A percentile compares a stretch with the other conserved stretches of the same genome.
Conservation (phyloP, 2,329 filamentous ascomycete species). For the Pyrenophora graminea region DNA sequence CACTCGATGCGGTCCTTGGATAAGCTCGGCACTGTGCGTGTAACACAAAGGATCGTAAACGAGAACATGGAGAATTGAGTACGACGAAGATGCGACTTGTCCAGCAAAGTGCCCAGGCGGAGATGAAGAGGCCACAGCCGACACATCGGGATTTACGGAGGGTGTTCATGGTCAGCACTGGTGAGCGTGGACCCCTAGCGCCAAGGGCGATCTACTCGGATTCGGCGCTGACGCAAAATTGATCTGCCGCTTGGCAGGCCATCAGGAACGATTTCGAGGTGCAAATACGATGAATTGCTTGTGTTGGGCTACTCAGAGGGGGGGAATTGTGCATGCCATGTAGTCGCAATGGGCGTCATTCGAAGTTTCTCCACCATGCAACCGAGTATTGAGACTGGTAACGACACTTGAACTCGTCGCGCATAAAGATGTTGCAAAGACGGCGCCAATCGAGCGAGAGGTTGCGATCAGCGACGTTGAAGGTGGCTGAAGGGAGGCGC, state of each 20-base stretch:
- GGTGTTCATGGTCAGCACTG: not conserved
- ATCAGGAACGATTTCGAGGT: conserved; percentile 5
- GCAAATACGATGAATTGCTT: conserved; percentile 6
- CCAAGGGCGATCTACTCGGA: conserved; percentile 21
- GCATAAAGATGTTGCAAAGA: conserved; percentile 20
- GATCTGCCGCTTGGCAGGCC: conserved; percentile 14
- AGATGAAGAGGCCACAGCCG: conserved; percentile 8
- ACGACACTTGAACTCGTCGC: conserved; percentile 19
- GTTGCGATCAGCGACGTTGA: conserved; percentile 16
- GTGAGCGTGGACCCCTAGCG: conserved; percentile 11
- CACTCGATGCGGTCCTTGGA: conserved; percentile 3
- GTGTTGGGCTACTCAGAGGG: conserved; percentile 8
- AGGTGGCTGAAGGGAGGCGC: conserved; percentile 16
- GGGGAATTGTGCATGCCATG: conserved; percentile 8
- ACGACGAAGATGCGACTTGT: conserved; percentile 8
- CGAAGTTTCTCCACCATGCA: conserved; percentile 15
- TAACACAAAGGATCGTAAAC: not conserved
- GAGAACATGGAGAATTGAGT: not conserved
- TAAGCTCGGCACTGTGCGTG: conserved; percentile 10
- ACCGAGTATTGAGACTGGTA: conserved; percentile 10
- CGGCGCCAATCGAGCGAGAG: conserved; percentile 23
- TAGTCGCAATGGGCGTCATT: not conserved
- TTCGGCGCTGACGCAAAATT: conserved; percentile 13
- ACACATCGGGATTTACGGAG: conserved; percentile 10
- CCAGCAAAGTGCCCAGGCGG: conserved; percentile 18